A percentile compares a stretch with the other conserved stretches of the same genome.
Conservation (phyloP, 768 basidiomycete genomes). For the Lactarius sanguifluus region DNA sequence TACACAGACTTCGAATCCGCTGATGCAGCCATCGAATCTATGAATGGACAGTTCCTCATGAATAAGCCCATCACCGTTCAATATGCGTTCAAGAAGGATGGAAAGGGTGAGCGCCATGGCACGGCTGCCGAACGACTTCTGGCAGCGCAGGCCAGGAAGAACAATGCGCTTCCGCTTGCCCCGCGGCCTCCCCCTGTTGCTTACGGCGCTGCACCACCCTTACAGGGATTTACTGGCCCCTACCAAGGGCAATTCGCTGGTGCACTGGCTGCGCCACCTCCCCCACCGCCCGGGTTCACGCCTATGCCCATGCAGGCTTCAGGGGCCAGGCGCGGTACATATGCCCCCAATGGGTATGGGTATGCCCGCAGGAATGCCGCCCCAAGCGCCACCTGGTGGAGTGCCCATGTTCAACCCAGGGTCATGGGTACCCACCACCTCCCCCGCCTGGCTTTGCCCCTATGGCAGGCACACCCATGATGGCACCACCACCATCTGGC, state of each 20-base stretch:
- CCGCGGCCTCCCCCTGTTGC: slow-evolving; percentile 75
- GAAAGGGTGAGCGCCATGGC: slow-evolving; percentile 96
- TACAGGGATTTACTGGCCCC: slow-evolving; percentile 70
- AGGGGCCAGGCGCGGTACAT: slow-evolving; percentile 35
- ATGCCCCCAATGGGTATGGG: slow-evolving; percentile 32
- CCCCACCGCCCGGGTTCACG: slow-evolving; percentile 79
- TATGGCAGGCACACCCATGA: slow-evolving; percentile 41
- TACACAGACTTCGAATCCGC: slow-evolving; percentile 98
- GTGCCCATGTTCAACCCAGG: slow-evolving; percentile 49
- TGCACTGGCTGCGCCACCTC: slow-evolving; percentile 62
- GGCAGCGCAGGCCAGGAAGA: slow-evolving; percentile 93
- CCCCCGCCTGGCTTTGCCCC: slow-evolving; percentile 65
- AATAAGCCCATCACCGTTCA: slow-evolving; percentile 97
- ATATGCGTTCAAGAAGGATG: slow-evolving; percentile 99
- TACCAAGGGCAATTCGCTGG: slow-evolving; percentile 96
- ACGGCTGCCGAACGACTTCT: slow-evolving; percentile 95
- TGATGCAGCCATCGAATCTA: slow-evolving; percentile 92
- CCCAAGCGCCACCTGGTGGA: slow-evolving; percentile 33
- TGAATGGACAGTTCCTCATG: slow-evolving; percentile 98
- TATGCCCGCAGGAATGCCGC: slow-evolving; percentile 17
- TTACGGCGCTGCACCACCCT: slow-evolving; percentile 64
- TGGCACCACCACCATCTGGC: slow-evolving; percentile 43
- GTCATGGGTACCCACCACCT: slow-evolving; percentile 55
- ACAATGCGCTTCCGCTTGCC: slow-evolving; percentile 82
- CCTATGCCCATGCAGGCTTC: slow-evolving; percentile 49